Evolutionary conservation across 148 eudicot species (phyloP), one percentile per base, ranked within the genome.

Genomic region (Cornus kousa): DNA sequence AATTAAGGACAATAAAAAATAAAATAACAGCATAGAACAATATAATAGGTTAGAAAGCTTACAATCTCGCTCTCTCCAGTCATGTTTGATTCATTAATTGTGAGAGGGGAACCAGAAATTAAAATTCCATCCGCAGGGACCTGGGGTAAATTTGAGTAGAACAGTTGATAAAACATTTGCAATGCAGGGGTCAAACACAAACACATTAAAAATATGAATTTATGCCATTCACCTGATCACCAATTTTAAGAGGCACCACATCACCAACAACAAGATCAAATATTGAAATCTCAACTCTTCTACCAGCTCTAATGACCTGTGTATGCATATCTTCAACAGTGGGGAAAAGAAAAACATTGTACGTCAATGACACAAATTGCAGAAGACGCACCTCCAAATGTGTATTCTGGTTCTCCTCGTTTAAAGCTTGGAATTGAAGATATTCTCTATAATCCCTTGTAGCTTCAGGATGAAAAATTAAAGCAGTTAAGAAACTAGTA

Each of bases 21-120:
- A 67, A 1, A 31, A 67, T 12, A 7, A 67, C 37, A 35, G 11
- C 31, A 67, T 67, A 24, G 37, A 17, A 67, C 70, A 9, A 67
- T 12, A 67, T 3, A 31, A n/a, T 5, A 65, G 69, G 23, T 28
- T 19, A 50, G 23, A 19, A 28, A 20, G 77, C 90, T 84, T 80
- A 93, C 97, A 79, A 93, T 93, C 80, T 93, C 91, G 86, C 94
- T 91, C 85, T 93, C 97, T 81, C 97, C 93, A 50, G 94, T 93
- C 97, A 93, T 93, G 84, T 93, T 93, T 17, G 97, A 93, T 73
- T 93, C 97, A 81, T 93, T 94, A 76, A 93, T 88, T 75, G 97
- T 89, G 76, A 93, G 90, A 33, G 91, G 88, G 7, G 91, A 93
- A 68, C 94, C 97, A 76, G 88, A 82, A 50, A 91, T 77, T 62